A percentile compares a stretch with the other conserved stretches of the same genome.
phyloP scores from a whole-genome alignment of 2,329 filamentous ascomycete species.

The Didymosphaeria variabile region DNA sequence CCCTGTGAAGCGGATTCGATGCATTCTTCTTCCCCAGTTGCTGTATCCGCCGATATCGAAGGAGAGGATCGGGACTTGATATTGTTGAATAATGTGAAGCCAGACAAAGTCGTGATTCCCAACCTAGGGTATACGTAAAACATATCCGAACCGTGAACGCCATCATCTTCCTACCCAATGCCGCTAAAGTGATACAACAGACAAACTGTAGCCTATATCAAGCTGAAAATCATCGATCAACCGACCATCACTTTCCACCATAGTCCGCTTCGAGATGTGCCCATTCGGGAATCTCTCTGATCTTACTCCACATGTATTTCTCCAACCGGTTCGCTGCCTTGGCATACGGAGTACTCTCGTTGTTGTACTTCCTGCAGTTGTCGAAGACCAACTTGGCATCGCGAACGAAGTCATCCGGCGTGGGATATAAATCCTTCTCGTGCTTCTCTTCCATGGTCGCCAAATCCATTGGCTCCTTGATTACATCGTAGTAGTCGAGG shows the following conservation, averaged over 20 bases:
- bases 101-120: background rate
- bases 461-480: constrained; percentile 97
- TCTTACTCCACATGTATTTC: constrained; percentile 94
- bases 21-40: too few species aligned
- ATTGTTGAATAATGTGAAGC: background rate
- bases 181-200: constrained; percentile 11
- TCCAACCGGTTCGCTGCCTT: constrained; percentile 94
- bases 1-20: too few species aligned
- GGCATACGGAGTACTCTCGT: constrained; percentile 91
- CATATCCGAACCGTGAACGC: constrained; percentile 4
- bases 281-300: constrained; percentile 94
- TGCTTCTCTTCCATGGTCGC: constrained; percentile 96
- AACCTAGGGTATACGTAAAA: constrained; percentile 1
- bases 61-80: too few species aligned
- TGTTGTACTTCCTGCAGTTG: constrained; percentile 97
- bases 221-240: background rate
- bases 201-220: background rate
- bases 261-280: constrained; percentile 25
- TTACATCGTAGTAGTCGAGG: constrained; percentile 98
- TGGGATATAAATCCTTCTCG: constrained; percentile 90
- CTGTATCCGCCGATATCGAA: too few species aligned
- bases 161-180: constrained; percentile 6
- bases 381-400: constrained; percentile 91
- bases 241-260: constrained; percentile 2
- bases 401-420: constrained; percentile 89